Percentiles rank a stretch among this genome's conserved stretches.
Evolutionary conservation across 768 basidiomycete species (phyloP).

Genomic region (Rhodotorula toruloides): DNA sequence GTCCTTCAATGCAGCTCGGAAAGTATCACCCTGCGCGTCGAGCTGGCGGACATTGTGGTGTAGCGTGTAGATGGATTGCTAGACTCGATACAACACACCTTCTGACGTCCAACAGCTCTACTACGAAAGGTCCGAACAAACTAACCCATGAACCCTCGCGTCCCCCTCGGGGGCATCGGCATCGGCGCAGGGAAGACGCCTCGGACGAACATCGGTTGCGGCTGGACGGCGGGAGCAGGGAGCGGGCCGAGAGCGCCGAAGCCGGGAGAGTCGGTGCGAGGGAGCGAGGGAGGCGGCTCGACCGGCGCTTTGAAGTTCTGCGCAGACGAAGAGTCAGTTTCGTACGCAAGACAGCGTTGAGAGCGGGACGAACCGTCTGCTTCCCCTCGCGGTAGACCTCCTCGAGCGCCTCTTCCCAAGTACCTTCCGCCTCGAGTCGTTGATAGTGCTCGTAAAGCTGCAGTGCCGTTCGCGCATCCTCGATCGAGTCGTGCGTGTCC

Average conservation of each 20-base stretch:
- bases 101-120: too few relatives aligned
- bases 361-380: conserved; percentile 34
- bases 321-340: too few relatives aligned
- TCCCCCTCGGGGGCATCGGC: neutral
- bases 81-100: too few relatives aligned
- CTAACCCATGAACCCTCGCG: conserved; percentile 2
- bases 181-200: conserved; percentile 4
- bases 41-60: too few relatives aligned
- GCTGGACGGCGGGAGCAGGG: neutral
- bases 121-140: too few relatives aligned
- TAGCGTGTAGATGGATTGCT: too few relatives aligned
- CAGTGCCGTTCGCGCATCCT: conserved; percentile 83
- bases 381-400: conserved; percentile 50
- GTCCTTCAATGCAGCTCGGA: neutral
- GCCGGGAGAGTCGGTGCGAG: conserved; percentile 12
- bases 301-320: conserved; percentile 36
- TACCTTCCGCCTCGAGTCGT: conserved; percentile 62
- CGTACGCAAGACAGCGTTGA: too few relatives aligned
- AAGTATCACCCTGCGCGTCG: neutral
- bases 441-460: conserved; percentile 72
- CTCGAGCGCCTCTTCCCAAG: conserved; percentile 83
- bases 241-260: conserved; percentile 34
- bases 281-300: conserved; percentile 7
- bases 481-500: conserved; percentile 96
- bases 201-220: conserved; percentile 2